Evolutionary conservation across 2,329 filamentous ascomycete species (phyloP), one percentile per base, ranked within the genome.

Genomic region (Penicillium oxalicum): DNA sequence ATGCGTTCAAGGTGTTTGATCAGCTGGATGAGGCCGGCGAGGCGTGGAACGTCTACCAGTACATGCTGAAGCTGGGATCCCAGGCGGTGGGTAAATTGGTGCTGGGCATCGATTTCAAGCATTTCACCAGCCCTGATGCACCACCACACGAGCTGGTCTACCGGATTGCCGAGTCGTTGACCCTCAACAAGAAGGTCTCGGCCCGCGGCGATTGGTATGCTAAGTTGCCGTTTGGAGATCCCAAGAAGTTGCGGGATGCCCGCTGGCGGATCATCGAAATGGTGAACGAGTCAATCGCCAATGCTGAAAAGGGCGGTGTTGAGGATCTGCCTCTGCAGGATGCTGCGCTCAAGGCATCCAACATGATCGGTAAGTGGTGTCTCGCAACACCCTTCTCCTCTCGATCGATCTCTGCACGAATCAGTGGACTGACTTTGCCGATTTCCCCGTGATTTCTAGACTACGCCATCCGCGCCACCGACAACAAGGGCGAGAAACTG

Each of bases 121-220:
- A 77, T 47, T 77, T 77, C 42, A 57, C 60, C 0, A 40, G 55
- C 3, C 48, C 63, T 0, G 70, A 82, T 45, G 65, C 79, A 0
- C 75, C 70, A 0, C 61, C 75, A 0, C 75, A 81, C 56, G 69
- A 75, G 42, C 75, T 83, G 63, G 75, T 82, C 0, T 57, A 67
- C 36, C 53, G 65, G 8, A 78, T 83, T 38, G 79, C 74, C 0
- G 69, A 77, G 38, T 55, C 70, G 0, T 68, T 84, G 2, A 68
- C 71, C 27, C 63, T 84, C 9, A 84, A 81, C 63, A 84, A 84
- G 67, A 79, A 79, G 59, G 68, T 82, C 6, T 72, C 77, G 0
- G 72, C 75, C 0, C 72, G 74, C 59, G 78, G 78, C 1, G 67
- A 70, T 41, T 84, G 80, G 80, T 83, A 83, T 50, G 66, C 66